Evolutionary conservation across 129 eudicot genomes (phyloP).

Genomic region (sunflower (Helianthus annuus)): DNA sequence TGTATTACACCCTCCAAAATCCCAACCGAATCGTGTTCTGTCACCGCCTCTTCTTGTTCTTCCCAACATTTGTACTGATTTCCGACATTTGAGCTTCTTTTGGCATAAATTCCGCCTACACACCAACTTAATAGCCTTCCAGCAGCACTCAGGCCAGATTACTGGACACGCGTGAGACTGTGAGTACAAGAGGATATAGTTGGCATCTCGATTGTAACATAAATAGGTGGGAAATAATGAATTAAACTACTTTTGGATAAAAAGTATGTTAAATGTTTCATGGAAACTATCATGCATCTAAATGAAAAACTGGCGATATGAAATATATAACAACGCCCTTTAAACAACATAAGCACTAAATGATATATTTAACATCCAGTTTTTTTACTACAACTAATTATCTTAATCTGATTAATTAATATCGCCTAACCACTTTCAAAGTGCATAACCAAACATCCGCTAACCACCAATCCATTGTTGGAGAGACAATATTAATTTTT

Average conservation of each 20-base stretch:
- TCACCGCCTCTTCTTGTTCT: slow-evolving; percentile 18
- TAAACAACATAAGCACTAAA: not conserved
- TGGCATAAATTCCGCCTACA: slow-evolving; percentile 12
- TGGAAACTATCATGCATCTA: not conserved
- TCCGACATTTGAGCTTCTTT: slow-evolving; percentile 14
- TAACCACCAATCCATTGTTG: not conserved
- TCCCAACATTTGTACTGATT: slow-evolving; percentile 24
- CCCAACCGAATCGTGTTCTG: not conserved
- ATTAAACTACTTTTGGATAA: slow-evolving; percentile 4
- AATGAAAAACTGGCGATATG: not conserved
- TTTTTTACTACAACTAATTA: not conserved
- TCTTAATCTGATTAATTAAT: not conserved
- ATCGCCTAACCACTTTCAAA: not conserved
- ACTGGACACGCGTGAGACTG: slow-evolving; percentile 15
- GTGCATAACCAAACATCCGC: slow-evolving; percentile 8
- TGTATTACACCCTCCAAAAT: slow-evolving; percentile 16
- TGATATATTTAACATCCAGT: not conserved
- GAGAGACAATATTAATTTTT: not conserved
- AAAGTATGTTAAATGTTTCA: not conserved
- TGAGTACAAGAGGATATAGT: slow-evolving; percentile 13
- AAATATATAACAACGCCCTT: not conserved
- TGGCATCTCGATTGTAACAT: slow-evolving; percentile 15
- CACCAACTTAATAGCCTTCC: slow-evolving; percentile 13
- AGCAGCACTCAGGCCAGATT: slow-evolving; percentile 18
- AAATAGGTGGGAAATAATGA: not conserved